Evolutionary conservation across 306 rosid genomes (phyloP).

Genomic region (Canavalia gladiata): DNA sequence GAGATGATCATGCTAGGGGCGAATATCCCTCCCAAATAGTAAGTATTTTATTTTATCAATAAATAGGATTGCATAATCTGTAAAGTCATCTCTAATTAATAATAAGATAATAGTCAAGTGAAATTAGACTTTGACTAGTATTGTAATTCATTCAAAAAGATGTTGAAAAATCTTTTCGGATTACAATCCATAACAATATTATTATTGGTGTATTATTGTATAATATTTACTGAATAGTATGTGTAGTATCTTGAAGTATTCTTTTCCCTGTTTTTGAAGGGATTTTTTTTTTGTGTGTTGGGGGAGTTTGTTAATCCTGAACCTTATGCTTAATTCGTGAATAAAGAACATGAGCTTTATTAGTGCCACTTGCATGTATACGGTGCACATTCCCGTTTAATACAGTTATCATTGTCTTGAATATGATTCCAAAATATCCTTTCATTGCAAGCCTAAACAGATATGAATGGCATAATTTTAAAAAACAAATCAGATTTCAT

Average conservation of each 20-base stretch:
- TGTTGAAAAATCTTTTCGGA: too few relatives aligned
- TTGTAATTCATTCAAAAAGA: too few relatives aligned
- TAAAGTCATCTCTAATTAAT: too few relatives aligned
- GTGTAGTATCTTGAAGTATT: background rate
- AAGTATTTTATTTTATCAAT: too few relatives aligned
- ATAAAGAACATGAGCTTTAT: constrained; percentile 1
- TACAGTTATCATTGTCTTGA: background rate
- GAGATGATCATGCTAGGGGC: too few relatives aligned
- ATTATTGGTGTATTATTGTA: background rate
- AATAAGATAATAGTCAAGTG: too few relatives aligned
- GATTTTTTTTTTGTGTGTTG: background rate
- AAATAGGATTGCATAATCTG: too few relatives aligned
- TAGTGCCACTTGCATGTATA: constrained; percentile 12
- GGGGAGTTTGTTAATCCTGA: background rate
- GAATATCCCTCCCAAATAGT: too few relatives aligned
- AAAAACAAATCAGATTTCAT: constrained; percentile 22
- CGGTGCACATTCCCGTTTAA: background rate
- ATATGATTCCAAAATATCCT: background rate
- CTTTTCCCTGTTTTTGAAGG: background rate
- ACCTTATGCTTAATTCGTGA: background rate
- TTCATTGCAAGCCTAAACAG: background rate
- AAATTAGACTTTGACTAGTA: too few relatives aligned
- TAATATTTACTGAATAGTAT: background rate
- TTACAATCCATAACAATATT: background rate
- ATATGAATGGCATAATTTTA: constrained; percentile 18